Evolutionary conservation across 164 flowering plant species (phyloP).

Genomic region (Chimonanthus salicifolius): DNA sequence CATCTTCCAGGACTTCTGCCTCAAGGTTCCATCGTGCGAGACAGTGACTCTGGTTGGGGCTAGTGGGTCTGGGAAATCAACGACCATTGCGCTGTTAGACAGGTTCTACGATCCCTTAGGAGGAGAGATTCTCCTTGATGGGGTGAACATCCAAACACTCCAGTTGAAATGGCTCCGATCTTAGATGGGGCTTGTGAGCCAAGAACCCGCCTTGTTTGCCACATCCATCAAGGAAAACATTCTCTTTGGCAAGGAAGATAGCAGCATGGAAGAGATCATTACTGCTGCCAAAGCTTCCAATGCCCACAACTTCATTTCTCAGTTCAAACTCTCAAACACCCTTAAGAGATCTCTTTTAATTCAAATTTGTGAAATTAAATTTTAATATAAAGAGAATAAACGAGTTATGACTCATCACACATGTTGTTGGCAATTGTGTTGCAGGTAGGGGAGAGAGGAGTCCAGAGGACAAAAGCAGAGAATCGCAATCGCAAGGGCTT

Average conservation of each 20-base stretch:
- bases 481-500: conserved; percentile 53
- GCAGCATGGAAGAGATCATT: conserved; percentile 34
- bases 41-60: conserved; percentile 54
- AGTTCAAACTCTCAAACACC: too few relatives aligned
- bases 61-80: conserved; percentile 61
- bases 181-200: conserved; percentile 45
- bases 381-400: too few relatives aligned
- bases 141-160: conserved; percentile 28
- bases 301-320: conserved; percentile 46
- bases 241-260: conserved; percentile 39
- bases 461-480: conserved; percentile 54
- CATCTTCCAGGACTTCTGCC: conserved; percentile 31
- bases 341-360: too few relatives aligned
- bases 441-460: conserved; percentile 49
- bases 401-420: too few relatives aligned
- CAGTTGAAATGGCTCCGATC: conserved; percentile 43
- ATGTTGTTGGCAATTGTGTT: too few relatives aligned
- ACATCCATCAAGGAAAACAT: conserved; percentile 45
- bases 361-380: too few relatives aligned
- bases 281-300: conserved; percentile 42
- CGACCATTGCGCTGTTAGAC: conserved; percentile 39
- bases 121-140: conserved; percentile 46
- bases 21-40: conserved; percentile 31
- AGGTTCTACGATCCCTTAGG: conserved; percentile 49
- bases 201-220: conserved; percentile 51